phyloP scores from a whole-genome alignment of 2,329 filamentous ascomycete genomes.

The Botrytis tulipae region DNA sequence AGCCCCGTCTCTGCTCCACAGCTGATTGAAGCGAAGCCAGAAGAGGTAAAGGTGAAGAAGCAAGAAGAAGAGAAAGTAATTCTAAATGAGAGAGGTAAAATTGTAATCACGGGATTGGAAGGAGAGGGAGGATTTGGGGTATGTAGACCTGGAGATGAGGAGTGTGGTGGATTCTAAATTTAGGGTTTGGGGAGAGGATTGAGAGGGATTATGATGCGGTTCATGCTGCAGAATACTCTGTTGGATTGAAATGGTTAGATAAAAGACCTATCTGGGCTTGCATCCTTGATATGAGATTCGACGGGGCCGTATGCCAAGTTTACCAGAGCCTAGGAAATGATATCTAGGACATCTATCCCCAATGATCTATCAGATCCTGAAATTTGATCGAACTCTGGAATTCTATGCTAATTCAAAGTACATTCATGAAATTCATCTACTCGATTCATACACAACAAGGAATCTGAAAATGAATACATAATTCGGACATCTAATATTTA shows the following conservation, averaged over 20 bases:
- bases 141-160: conserved; percentile 15
- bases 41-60: not conserved
- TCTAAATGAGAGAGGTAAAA: conserved; percentile 23
- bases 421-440: not conserved
- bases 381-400: not conserved
- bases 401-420: not conserved
- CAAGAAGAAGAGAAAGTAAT: not conserved
- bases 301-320: not conserved
- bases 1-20: not conserved
- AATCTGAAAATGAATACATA: not conserved
- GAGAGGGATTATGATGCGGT: not conserved
- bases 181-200: not conserved
- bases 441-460: not conserved
- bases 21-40: not conserved
- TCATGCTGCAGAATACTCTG: not conserved
- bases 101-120: conserved; percentile 17
- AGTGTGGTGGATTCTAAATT: conserved; percentile 17
- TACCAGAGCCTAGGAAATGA: not conserved
- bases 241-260: not conserved
- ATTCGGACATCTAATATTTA: not conserved
- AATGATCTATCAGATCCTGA: not conserved
- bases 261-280: not conserved
- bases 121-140: conserved; percentile 15
- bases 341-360: not conserved
- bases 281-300: not conserved